These are phyloP conservation scores for Pseudogymnoascus sp. DNA, from an alignment of 2,329 filamentous ascomycete genomes.

Conservation along the genomic window DNA sequence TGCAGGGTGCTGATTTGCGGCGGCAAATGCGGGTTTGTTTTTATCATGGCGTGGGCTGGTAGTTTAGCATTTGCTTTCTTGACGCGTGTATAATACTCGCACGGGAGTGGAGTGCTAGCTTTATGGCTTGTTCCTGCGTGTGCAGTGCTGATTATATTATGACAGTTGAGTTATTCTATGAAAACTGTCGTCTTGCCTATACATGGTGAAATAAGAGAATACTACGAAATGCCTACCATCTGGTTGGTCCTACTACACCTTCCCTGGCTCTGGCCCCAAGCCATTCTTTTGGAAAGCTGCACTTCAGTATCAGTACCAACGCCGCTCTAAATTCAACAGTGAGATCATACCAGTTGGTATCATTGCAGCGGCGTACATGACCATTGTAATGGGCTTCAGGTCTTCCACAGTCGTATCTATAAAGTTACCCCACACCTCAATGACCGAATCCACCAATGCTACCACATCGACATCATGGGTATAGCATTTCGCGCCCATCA, in stretches of 20 bases:
- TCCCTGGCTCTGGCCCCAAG: not conserved
- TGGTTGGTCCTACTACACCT: not conserved
- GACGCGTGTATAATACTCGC: conserved; percentile 3
- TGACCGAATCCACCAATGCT: not conserved
- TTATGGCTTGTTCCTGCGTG: conserved; percentile 2
- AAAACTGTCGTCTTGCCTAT: not conserved
- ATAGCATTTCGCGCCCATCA: conserved; percentile 7
- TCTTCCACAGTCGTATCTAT: not conserved
- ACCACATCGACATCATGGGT: not conserved
- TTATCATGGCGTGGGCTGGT: not conserved
- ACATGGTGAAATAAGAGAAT: not conserved
- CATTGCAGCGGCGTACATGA: conserved; percentile 8
- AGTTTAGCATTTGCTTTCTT: not conserved
- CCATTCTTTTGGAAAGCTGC: not conserved
- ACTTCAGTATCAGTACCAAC: not conserved
- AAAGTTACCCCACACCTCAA: not conserved
- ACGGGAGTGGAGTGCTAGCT: not conserved
- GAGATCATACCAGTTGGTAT: not conserved
- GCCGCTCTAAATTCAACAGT: not conserved
- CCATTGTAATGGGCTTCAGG: conserved; percentile 7
- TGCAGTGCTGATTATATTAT: conserved; percentile 2
- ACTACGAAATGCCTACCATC: not conserved
- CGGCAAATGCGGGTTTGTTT: not conserved
- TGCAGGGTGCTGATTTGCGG: not conserved
- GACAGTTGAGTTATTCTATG: not conserved